phyloP scores from a whole-genome alignment of 192 early-diverging fungal species.

The Podila epigama region DNA sequence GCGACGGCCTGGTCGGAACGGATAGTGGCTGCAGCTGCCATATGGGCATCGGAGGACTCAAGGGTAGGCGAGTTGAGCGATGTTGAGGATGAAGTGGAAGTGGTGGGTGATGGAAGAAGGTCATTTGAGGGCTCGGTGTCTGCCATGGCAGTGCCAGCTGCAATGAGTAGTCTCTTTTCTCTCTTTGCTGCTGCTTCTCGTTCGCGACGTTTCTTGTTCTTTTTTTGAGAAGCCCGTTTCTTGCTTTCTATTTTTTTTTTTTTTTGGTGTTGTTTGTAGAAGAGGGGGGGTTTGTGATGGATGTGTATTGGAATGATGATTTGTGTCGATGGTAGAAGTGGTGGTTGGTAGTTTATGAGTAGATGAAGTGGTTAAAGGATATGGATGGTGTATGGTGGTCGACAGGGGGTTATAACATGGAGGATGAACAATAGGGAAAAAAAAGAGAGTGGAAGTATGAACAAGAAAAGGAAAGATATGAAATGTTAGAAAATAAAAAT shows the following conservation, averaged over 20 bases:
- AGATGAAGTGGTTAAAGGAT: neutral
- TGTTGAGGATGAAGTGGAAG: neutral
- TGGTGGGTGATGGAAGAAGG: neutral
- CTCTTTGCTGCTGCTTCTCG: conserved; percentile 17
- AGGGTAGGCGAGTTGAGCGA: too few species aligned
- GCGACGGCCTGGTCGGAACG: too few species aligned
- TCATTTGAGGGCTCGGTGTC: neutral
- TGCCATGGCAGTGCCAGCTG: neutral
- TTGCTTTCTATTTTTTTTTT: conserved; percentile 15
- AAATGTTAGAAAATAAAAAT: neutral
- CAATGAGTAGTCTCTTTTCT: conserved; percentile 6
- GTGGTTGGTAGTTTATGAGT: neutral
- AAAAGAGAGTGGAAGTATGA: neutral
- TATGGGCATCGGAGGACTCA: too few species aligned
- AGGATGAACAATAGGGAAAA: neutral
- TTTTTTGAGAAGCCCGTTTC: conserved; percentile 28
- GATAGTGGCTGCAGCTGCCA: too few species aligned
- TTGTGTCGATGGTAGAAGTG: neutral
- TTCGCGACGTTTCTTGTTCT: conserved; percentile 27
- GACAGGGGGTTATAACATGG: neutral
- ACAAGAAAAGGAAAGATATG: neutral
- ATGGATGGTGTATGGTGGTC: neutral
- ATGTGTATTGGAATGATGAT: neutral
- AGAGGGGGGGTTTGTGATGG: neutral
- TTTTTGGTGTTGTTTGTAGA: neutral